phyloP scores from a whole-genome alignment of 257 asterid species.

The Przewalskia tangutica region DNA sequence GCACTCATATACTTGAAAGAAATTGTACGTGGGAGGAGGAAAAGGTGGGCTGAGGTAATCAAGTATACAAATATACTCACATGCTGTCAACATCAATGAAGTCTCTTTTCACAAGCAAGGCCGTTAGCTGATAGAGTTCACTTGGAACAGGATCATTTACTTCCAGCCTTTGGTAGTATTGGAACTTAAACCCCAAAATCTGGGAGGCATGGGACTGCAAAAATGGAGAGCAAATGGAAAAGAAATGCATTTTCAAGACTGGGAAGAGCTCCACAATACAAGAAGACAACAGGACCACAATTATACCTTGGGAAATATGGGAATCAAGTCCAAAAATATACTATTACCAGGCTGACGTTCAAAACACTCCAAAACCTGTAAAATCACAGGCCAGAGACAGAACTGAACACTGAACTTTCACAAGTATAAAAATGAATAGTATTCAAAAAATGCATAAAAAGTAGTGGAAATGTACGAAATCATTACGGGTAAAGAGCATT shows the following conservation, averaged over 20 bases:
- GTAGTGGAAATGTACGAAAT: neutral
- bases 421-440: conserved; percentile 8
- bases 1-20: neutral
- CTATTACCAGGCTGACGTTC: conserved; percentile 86
- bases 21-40: neutral
- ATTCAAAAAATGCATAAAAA: neutral
- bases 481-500: conserved; percentile 29
- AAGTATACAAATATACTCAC: conserved; percentile 37
- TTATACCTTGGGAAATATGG: conserved; percentile 91
- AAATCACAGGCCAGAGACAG: conserved; percentile 6
- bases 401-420: conserved; percentile 10
- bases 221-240: conserved; percentile 1
- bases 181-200: conserved; percentile 92
- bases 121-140: conserved; percentile 82
- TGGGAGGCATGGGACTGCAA: conserved; percentile 97
- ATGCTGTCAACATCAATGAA: conserved; percentile 84
- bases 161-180: conserved; percentile 83
- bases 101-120: conserved; percentile 79
- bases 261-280: neutral
- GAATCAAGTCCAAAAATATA: conserved; percentile 82
- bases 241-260: neutral
- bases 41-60: neutral
- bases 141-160: conserved; percentile 52
- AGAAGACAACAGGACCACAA: neutral
- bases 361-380: conserved; percentile 81